Evolutionary conservation across 148 eudicot species (phyloP).

Genomic region (Vaccinium darrowii): DNA sequence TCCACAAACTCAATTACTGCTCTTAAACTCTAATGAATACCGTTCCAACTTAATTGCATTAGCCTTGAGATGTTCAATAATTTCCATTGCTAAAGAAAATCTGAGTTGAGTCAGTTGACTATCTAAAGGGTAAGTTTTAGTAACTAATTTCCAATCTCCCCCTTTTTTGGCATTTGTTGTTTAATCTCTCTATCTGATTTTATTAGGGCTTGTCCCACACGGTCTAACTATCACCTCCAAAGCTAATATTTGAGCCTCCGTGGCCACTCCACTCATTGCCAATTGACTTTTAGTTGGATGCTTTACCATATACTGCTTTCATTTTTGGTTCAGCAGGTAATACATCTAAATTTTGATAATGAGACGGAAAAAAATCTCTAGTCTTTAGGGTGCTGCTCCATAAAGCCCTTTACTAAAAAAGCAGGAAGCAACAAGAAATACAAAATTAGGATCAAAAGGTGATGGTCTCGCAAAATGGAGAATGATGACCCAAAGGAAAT

Average conservation of each 20-base stretch:
- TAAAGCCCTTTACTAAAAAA: not conserved
- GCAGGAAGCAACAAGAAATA: not conserved
- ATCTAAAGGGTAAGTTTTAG: not conserved
- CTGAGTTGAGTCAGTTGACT: not conserved
- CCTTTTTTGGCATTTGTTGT: too few relatives aligned
- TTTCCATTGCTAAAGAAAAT: not conserved
- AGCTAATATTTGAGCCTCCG: not conserved
- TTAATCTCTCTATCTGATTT: not conserved
- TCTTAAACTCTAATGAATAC: not conserved
- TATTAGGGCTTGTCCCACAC: not conserved
- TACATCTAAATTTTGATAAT: not conserved
- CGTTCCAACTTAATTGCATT: not conserved
- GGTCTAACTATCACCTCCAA: not conserved
- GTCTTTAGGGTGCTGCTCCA: not conserved
- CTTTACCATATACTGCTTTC: not conserved
- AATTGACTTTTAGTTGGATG: not conserved
- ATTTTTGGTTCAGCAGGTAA: not conserved
- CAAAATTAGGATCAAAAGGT: not conserved
- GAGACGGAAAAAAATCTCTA: not conserved
- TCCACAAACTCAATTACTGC: not conserved
- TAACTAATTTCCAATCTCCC: slow-evolving; percentile 4
- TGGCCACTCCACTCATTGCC: not conserved
- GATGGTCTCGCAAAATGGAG: not conserved
- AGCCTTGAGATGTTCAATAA: not conserved
- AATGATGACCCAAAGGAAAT: slow-evolving; percentile 9